Conservation (phyloP, 2,329 filamentous ascomycete species). For the Cordyceps militaris region DNA sequence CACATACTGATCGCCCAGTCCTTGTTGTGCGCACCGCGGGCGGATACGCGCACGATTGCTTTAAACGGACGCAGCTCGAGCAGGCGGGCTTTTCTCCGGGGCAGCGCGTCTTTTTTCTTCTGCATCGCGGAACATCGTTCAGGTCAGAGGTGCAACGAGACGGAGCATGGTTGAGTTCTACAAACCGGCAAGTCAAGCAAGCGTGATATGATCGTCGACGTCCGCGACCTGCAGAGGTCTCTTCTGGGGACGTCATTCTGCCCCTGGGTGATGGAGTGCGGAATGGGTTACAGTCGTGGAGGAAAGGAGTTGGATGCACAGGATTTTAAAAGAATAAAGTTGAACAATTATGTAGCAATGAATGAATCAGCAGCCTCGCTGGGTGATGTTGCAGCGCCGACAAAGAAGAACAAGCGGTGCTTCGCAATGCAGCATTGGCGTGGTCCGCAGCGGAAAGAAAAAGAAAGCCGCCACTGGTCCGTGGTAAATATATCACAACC, state of each 20-base stretch:
- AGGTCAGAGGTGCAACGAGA: background rate
- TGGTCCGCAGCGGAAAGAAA: background rate
- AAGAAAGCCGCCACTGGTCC: conserved; percentile 4
- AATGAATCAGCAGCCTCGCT: background rate
- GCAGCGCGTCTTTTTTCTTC: conserved; percentile 41
- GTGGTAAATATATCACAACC: conserved; percentile 9
- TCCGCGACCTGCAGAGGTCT: conserved; percentile 25
- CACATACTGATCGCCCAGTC: conserved; percentile 37
- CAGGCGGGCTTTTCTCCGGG: conserved; percentile 45
- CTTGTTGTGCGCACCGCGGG: conserved; percentile 29
- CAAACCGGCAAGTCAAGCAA: conserved; percentile 42
- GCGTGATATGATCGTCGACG: conserved; percentile 35
- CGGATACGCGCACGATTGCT: conserved; percentile 41
- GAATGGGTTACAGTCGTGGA: background rate
- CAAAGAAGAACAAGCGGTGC: background rate
- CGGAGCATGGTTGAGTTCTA: background rate
- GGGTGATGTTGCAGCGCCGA: background rate
- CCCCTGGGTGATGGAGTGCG: background rate
- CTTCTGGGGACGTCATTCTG: conserved; percentile 27
- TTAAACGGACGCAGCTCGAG: conserved; percentile 42
- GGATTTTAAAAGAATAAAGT: background rate
- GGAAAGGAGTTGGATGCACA: background rate
- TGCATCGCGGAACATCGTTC: background rate
- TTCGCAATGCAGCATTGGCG: background rate
- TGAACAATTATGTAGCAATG: background rate